Evolutionary conservation across 257 asterid genomes (phyloP).

Genomic region (Thymus mandschuricus): DNA sequence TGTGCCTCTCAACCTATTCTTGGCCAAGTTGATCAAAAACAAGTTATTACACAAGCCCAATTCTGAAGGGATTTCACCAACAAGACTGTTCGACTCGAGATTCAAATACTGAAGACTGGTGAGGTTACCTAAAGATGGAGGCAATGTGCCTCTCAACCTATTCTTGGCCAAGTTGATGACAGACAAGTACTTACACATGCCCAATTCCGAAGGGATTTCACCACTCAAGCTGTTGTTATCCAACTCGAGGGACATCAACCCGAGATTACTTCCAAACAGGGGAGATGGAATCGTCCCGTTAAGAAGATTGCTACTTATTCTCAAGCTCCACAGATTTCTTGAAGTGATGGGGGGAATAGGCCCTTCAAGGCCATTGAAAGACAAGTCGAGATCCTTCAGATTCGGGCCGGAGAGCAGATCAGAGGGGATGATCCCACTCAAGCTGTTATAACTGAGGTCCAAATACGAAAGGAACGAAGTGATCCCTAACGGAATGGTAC

Average conservation of each 20-base stretch:
- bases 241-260: constrained; percentile 69
- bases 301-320: constrained; percentile 48
- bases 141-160: constrained; percentile 48
- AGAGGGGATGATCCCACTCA: constrained; percentile 61
- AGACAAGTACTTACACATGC: constrained; percentile 48
- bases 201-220: constrained; percentile 55
- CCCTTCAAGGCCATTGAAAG: constrained; percentile 49
- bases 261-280: constrained; percentile 38
- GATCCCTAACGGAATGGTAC: constrained; percentile 60
- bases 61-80: constrained; percentile 61
- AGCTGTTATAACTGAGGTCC: constrained; percentile 65
- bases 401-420: constrained; percentile 47
- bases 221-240: constrained; percentile 53
- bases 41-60: constrained; percentile 46
- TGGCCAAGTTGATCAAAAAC: constrained; percentile 56
- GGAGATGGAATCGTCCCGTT: constrained; percentile 44
- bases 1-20: constrained; percentile 45
- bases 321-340: constrained; percentile 51
- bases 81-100: constrained; percentile 54
- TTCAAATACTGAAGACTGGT: constrained; percentile 53
- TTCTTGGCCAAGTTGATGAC: constrained; percentile 67
- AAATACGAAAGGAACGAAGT: constrained; percentile 45
- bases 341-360: constrained; percentile 51
- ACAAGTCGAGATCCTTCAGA: constrained; percentile 32
- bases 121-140: too few relatives aligned